A percentile compares a stretch with the other conserved stretches of the same genome.
phyloP scores from a whole-genome alignment of 257 asterid species.

The Mentha longifolia region DNA sequence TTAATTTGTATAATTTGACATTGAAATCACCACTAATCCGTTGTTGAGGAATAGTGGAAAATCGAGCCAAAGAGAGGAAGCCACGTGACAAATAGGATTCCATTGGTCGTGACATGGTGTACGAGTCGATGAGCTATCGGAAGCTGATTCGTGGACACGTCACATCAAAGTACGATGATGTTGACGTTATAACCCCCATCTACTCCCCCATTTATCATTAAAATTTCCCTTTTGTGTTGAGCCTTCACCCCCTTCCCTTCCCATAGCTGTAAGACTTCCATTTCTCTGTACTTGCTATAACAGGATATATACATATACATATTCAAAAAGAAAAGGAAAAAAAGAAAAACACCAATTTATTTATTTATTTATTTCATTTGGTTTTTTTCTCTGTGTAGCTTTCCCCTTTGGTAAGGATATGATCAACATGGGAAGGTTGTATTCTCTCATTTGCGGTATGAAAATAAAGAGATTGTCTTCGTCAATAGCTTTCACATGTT shows the following conservation, averaged over 20 bases:
- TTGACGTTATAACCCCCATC: conserved; percentile 26
- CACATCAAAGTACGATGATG: conserved; percentile 54
- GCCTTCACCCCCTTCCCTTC: background rate
- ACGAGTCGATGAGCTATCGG: conserved; percentile 34
- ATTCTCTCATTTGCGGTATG: conserved; percentile 48
- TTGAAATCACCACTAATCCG: background rate
- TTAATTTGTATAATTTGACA: no score
- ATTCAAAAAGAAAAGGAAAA: background rate
- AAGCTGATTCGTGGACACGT: conserved; percentile 31
- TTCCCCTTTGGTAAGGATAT: conserved; percentile 45
- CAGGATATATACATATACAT: background rate
- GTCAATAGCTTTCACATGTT: conserved; percentile 37
- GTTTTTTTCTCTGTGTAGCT: conserved; percentile 19
- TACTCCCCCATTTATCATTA: conserved; percentile 8
- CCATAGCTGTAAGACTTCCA: conserved; percentile 22
- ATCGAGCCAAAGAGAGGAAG: conserved; percentile 17
- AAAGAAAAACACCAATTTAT: background rate
- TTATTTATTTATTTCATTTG: background rate
- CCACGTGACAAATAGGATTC: conserved; percentile 40
- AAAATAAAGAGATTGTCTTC: conserved; percentile 51
- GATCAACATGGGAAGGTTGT: conserved; percentile 49
- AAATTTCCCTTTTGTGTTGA: conserved; percentile 20
- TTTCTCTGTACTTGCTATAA: conserved; percentile 11
- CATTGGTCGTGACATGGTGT: conserved; percentile 29
- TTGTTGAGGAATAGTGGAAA: background rate